phyloP scores from a whole-genome alignment of 1,284 basidiomycete species.

The Athelia sp. region DNA sequence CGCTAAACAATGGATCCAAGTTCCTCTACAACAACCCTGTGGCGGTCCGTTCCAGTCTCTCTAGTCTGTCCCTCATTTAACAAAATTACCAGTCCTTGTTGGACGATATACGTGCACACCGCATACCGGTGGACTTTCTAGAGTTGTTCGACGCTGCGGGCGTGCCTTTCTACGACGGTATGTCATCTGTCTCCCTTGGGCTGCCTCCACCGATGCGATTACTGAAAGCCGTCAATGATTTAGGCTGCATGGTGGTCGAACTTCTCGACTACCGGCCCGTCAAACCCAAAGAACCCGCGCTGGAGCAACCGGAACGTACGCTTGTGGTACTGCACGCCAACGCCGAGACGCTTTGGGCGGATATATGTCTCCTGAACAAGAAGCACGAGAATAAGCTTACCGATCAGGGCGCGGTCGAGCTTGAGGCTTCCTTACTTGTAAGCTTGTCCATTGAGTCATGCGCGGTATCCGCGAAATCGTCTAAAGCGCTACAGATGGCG shows the following conservation, averaged over 20 bases:
- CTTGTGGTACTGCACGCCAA: conserved; percentile 72
- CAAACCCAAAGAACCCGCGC: conserved; percentile 43
- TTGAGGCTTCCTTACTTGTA: conserved; percentile 70
- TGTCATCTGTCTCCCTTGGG: conserved; percentile 7
- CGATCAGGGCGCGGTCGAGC: conserved; percentile 62
- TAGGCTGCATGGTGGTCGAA: conserved; percentile 79
- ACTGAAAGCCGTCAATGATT: not conserved
- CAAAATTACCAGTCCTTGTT: conserved; percentile 73
- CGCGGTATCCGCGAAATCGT: not conserved
- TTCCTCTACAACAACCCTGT: conserved; percentile 75
- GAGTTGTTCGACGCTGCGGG: conserved; percentile 66
- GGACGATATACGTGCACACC: conserved; percentile 72
- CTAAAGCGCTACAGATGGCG: conserved; percentile 42
- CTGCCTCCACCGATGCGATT: not conserved
- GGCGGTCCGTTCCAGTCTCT: conserved; percentile 41
- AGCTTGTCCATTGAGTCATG: conserved; percentile 18
- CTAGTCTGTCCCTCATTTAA: conserved; percentile 10
- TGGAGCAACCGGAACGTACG: conserved; percentile 54
- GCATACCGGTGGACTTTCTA: conserved; percentile 78
- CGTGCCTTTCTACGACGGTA: conserved; percentile 78
- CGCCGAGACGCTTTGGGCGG: conserved; percentile 69
- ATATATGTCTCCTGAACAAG: conserved; percentile 65
- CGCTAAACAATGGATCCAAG: conserved; percentile 69
- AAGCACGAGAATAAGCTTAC: conserved; percentile 54
- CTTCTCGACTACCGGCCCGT: conserved; percentile 66